Percentiles rank a stretch among this genome's conserved stretches.
These are phyloP conservation scores for Lactarius pseudohatsudake DNA, from an alignment of 768 basidiomycete species.

Conservation along the genomic window DNA sequence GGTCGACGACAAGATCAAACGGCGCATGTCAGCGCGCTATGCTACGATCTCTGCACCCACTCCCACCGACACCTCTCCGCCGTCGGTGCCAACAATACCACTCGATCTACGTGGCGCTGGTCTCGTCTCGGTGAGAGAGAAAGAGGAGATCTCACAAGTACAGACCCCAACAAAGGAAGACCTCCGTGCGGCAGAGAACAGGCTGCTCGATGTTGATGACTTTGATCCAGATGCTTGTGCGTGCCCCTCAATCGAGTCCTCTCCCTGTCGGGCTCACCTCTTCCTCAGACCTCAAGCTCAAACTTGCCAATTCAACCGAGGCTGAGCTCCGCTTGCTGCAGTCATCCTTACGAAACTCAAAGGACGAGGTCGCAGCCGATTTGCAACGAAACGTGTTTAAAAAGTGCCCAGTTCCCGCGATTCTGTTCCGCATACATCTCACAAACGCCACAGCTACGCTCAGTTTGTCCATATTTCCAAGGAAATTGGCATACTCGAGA, in stretches of 20 bases:
- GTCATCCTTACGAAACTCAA: slow-evolving; percentile 68
- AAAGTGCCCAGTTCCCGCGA: slow-evolving; percentile 52
- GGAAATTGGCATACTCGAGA: slow-evolving; percentile 93
- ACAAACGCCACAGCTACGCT: slow-evolving; percentile 65
- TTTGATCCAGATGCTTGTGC: slow-evolving; percentile 90
- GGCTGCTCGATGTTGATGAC: slow-evolving; percentile 66
- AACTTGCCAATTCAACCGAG: slow-evolving; percentile 87
- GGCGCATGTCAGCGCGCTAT: slow-evolving; percentile 94
- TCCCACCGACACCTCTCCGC: slow-evolving; percentile 57
- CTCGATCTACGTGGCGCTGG: slow-evolving; percentile 40
- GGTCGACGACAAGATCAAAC: slow-evolving; percentile 90
- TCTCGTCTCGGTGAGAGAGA: slow-evolving; percentile 44
- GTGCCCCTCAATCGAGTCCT: slow-evolving; percentile 35
- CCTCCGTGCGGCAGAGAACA: slow-evolving; percentile 57
- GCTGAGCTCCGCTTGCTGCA: slow-evolving; percentile 74
- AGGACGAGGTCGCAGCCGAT: slow-evolving; percentile 72
- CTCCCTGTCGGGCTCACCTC: not conserved
- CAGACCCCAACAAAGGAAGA: slow-evolving; percentile 52
- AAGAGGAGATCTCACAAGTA: slow-evolving; percentile 46
- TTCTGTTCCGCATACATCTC: slow-evolving; percentile 2
- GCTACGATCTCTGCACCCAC: slow-evolving; percentile 80
- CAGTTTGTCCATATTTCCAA: slow-evolving; percentile 97
- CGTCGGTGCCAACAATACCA: slow-evolving; percentile 60
- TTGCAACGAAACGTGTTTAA: slow-evolving; percentile 93
- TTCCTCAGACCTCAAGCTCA: slow-evolving; percentile 65